Evolutionary conservation across 1,284 basidiomycete genomes (phyloP).

Genomic region (Ustilago cynodontis): DNA sequence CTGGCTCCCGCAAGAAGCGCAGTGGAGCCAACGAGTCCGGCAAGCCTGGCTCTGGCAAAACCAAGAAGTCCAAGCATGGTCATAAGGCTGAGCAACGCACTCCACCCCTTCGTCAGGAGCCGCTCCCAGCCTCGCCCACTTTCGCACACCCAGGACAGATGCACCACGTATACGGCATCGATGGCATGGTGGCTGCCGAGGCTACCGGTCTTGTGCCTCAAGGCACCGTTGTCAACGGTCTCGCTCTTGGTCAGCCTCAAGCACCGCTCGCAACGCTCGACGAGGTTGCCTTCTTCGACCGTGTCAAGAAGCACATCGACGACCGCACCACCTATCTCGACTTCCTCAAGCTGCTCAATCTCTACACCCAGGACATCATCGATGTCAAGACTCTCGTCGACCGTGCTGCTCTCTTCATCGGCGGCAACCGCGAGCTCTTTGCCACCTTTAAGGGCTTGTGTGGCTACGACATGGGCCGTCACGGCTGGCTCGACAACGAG

Average conservation of each 20-base stretch:
- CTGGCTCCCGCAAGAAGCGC: conserved; percentile 56
- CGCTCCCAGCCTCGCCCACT: conserved; percentile 41
- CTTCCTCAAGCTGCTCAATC: conserved; percentile 93
- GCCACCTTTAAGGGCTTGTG: conserved; percentile 88
- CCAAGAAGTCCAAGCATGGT: conserved; percentile 66
- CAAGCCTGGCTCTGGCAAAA: conserved; percentile 45
- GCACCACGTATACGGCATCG: conserved; percentile 59
- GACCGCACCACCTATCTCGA: conserved; percentile 92
- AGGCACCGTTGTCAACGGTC: conserved; percentile 46
- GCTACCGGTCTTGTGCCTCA: conserved; percentile 55
- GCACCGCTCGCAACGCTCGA: conserved; percentile 77
- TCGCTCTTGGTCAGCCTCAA: conserved; percentile 63
- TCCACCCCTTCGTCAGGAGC: conserved; percentile 49
- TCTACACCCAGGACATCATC: conserved; percentile 93
- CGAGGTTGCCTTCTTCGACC: conserved; percentile 93
- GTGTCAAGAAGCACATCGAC: conserved; percentile 85
- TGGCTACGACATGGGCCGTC: conserved; percentile 78
- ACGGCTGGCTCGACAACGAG: conserved; percentile 74
- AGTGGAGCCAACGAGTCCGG: conserved; percentile 51
- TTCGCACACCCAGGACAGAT: conserved; percentile 48
- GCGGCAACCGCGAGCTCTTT: conserved; percentile 82
- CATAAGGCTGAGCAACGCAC: conserved; percentile 57
- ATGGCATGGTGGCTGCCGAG: conserved; percentile 58
- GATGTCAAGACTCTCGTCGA: conserved; percentile 84
- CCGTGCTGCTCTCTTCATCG: conserved; percentile 87